Conservation (phyloP, 208 protist species). For the Balamuthia mandrillaris region DNA sequence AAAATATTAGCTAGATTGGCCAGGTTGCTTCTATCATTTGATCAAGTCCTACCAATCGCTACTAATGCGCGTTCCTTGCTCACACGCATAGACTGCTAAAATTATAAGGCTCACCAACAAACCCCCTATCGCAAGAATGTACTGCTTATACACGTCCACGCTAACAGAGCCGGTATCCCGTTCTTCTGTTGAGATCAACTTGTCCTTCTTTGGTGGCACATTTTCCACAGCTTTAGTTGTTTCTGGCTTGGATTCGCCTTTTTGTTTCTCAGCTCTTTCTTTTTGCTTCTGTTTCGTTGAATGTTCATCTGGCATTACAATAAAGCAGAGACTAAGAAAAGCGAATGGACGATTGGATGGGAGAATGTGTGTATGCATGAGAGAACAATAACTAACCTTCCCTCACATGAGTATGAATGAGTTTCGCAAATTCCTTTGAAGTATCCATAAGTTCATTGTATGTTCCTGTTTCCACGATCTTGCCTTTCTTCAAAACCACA, state of each 20-base stretch:
- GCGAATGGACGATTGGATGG: neutral
- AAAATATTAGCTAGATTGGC: neutral
- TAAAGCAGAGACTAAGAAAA: neutral
- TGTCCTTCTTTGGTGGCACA: conserved; percentile 29
- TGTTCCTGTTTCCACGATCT: conserved; percentile 26
- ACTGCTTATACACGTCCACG: conserved; percentile 2
- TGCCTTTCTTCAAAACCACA: conserved; percentile 66
- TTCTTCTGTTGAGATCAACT: conserved; percentile 16
- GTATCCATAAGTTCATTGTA: conserved; percentile 14
- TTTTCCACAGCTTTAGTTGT: too few species aligned
- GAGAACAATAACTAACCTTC: too few species aligned
- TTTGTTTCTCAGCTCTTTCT: neutral
- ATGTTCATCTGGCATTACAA: neutral
- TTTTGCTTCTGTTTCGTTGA: neutral
- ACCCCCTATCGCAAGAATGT: neutral
- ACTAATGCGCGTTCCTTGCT: neutral
- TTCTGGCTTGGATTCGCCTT: neutral
- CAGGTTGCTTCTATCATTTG: neutral
- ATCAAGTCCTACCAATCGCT: neutral
- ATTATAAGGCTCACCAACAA: neutral
- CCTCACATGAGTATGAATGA: conserved; percentile 28
- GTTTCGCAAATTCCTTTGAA: conserved; percentile 32
- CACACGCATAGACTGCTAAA: neutral
- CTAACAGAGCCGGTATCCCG: neutral
- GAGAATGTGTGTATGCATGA: too few species aligned